These are phyloP conservation scores for Wickerhamomyces chaumierensis DNA, from an alignment of 805 yeast genomes.

Conservation along the genomic window DNA sequence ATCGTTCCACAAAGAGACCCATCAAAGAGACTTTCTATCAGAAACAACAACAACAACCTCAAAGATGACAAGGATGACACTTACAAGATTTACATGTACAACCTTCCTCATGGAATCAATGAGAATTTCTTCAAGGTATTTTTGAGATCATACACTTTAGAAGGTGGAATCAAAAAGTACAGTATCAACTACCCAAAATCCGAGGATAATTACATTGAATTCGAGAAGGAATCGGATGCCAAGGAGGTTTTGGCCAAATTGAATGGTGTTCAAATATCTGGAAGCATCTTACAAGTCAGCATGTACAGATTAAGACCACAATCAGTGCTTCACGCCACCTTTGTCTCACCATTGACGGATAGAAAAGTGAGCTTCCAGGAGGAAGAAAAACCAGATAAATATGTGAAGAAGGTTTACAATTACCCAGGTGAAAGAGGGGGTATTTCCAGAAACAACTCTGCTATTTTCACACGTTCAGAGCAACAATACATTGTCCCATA, in stretches of 20 bases:
- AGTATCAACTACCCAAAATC: constrained; percentile 6
- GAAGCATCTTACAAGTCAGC: constrained; percentile 8
- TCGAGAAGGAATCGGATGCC: constrained; percentile 16
- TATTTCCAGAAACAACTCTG: not conserved
- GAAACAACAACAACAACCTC: not conserved
- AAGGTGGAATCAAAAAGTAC: constrained; percentile 13
- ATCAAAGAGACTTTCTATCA: not conserved
- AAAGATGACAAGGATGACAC: not conserved
- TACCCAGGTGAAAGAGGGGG: not conserved
- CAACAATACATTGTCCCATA: not conserved
- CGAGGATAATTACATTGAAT: constrained; percentile 15
- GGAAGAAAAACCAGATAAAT: not conserved
- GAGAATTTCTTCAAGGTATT: constrained; percentile 19
- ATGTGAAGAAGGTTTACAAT: not conserved
- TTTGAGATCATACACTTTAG: constrained; percentile 12
- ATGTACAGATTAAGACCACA: constrained; percentile 4
- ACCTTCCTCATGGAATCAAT: constrained; percentile 15
- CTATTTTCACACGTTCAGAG: not conserved
- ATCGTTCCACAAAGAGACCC: not conserved
- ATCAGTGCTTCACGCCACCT: not conserved
- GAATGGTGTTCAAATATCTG: constrained; percentile 17
- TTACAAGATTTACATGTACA: constrained; percentile 14
- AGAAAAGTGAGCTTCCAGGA: constrained; percentile 2
- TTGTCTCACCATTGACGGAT: not conserved
- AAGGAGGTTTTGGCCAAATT: constrained; percentile 11